Evolutionary conservation across 169 alveolate species (phyloP).

Genomic region (Eimeria acervulina): DNA sequence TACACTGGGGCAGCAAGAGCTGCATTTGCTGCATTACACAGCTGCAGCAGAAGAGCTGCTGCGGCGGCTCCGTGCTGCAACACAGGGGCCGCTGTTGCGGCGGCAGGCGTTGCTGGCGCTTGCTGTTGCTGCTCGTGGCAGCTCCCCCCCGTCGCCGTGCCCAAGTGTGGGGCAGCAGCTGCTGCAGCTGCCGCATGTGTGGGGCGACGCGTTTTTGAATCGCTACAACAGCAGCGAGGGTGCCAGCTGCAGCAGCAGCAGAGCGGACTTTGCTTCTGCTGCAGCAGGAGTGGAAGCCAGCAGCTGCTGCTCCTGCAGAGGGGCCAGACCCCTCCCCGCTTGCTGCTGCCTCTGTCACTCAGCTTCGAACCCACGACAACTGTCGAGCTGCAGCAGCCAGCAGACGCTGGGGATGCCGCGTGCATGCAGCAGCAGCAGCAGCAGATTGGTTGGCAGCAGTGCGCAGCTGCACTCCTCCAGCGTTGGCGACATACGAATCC

Average conservation of each 20-base stretch:
- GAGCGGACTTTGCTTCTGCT: neutral
- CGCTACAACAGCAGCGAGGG: neutral
- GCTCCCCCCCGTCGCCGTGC: slow-evolving; percentile 38
- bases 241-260: slow-evolving; percentile 26
- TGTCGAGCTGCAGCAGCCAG: slow-evolving; percentile 14
- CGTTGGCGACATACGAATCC: neutral
- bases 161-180: slow-evolving; percentile 42
- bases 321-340: slow-evolving; percentile 29
- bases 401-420: neutral
- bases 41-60: slow-evolving; percentile 50
- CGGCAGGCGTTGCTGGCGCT: slow-evolving; percentile 39
- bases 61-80: slow-evolving; percentile 59
- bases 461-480: slow-evolving; percentile 19
- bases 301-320: slow-evolving; percentile 31
- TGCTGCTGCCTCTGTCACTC: slow-evolving; percentile 51
- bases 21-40: slow-evolving; percentile 42
- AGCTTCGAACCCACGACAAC: neutral
- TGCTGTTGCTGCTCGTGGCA: slow-evolving; percentile 52
- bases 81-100: slow-evolving; percentile 58
- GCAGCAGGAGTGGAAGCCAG: neutral
- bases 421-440: too few species aligned
- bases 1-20: slow-evolving; percentile 53
- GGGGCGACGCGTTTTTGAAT: neutral
- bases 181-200: neutral
- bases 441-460: neutral